A percentile compares a stretch with the other conserved stretches of the same genome.
phyloP scores from a whole-genome alignment of 441 rosid genomes.

The Lagerstroemia fauriei region DNA sequence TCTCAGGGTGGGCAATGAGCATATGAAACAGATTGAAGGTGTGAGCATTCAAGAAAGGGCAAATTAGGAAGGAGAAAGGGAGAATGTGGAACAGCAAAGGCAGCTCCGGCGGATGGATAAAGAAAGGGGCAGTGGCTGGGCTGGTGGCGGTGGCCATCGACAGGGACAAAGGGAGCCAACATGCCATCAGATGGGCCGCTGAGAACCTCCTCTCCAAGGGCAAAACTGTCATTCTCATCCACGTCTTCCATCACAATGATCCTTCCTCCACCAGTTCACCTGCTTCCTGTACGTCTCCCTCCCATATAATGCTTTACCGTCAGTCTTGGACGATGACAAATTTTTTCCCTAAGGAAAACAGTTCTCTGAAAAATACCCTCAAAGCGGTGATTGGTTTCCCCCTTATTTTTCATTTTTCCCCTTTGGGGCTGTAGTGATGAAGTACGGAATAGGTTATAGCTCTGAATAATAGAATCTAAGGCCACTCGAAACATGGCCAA shows the following conservation, averaged over 20 bases:
- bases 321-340: not conserved
- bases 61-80: not conserved
- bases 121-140: constrained; percentile 15
- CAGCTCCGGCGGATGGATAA: not conserved
- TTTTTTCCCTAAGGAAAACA: too few species aligned
- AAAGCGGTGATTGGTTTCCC: too few species aligned
- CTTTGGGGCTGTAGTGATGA: too few species aligned
- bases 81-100: constrained; percentile 16
- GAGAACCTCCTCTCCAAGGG: constrained; percentile 28
- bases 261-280: not conserved
- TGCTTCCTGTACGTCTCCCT: constrained; percentile 6
- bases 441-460: too few species aligned
- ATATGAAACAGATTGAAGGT: not conserved
- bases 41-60: not conserved
- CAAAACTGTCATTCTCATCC: constrained; percentile 23
- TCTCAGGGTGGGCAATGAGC: not conserved
- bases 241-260: constrained; percentile 4
- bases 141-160: constrained; percentile 28
- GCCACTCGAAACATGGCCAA: too few species aligned
- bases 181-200: constrained; percentile 24
- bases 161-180: constrained; percentile 24
- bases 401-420: too few species aligned
- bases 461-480: too few species aligned
- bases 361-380: too few species aligned
- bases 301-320: too few species aligned